These are phyloP conservation scores for Tulasnella sp. DNA, from an alignment of 768 basidiomycete genomes.

Conservation along the genomic window DNA sequence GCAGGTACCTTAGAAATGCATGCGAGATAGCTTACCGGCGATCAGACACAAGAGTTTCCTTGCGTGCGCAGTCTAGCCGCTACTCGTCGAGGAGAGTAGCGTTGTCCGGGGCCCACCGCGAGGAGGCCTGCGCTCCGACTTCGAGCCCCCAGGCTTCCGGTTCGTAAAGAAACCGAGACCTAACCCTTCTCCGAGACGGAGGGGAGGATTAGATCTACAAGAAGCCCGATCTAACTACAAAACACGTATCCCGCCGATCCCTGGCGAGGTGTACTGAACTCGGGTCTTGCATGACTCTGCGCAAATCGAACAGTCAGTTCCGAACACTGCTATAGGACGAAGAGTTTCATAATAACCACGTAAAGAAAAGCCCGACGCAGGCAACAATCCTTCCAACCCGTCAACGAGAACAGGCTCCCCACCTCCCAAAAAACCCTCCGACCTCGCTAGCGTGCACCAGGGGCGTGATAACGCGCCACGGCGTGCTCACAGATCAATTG, in stretches of 20 bases:
- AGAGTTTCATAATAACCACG: no score
- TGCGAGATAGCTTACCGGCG: not conserved
- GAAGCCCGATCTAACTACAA: not conserved
- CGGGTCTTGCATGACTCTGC: not conserved
- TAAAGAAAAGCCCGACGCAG: no score
- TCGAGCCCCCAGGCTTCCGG: not conserved
- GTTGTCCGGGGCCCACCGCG: slow-evolving; percentile 4
- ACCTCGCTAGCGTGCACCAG: no score
- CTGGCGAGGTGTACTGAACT: not conserved
- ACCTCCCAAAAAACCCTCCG: no score
- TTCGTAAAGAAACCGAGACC: not conserved
- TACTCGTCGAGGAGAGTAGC: not conserved
- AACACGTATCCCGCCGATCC: no score
- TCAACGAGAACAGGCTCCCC: no score
- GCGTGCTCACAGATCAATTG: not conserved
- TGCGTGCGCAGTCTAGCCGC: not conserved
- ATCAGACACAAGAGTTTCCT: not conserved
- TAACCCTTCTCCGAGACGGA: not conserved
- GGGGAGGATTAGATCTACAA: not conserved
- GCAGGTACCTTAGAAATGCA: no score
- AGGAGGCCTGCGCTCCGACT: slow-evolving; percentile 7
- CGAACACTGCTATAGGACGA: no score
- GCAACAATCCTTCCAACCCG: no score
- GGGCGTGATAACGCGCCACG: not conserved
- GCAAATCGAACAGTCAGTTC: no score